These are phyloP conservation scores for Mortierella sp. DNA, from an alignment of 371 early-diverging fungal genomes.

Conservation along the genomic window DNA sequence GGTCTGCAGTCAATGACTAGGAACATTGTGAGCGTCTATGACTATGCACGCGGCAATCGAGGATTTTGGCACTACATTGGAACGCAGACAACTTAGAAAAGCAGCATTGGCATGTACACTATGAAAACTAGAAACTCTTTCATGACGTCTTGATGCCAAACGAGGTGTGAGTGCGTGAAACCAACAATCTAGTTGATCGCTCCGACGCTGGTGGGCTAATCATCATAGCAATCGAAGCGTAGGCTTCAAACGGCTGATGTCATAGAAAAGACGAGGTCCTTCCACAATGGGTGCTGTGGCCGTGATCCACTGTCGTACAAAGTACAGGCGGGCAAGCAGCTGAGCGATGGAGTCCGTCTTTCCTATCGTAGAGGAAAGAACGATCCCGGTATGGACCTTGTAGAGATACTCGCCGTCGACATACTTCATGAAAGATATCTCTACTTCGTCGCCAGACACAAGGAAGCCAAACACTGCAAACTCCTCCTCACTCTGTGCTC, in stretches of 20 bases:
- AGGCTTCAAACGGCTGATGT: neutral
- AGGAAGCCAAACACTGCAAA: constrained; percentile 15
- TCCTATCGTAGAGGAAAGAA: constrained; percentile 2
- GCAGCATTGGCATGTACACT: too few species aligned
- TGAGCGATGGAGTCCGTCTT: constrained; percentile 3
- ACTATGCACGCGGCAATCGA: constrained; percentile 85
- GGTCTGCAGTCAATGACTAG: constrained; percentile 81
- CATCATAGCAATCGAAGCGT: too few species aligned
- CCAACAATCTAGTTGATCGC: too few species aligned
- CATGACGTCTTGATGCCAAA: too few species aligned
- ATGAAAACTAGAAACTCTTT: too few species aligned
- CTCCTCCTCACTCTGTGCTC: constrained; percentile 5
- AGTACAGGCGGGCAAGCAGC: neutral
- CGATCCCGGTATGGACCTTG: neutral
- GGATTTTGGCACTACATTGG: constrained; percentile 82
- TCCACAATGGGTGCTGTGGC: neutral
- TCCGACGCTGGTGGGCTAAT: too few species aligned
- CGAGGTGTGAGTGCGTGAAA: too few species aligned
- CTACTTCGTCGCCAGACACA: neutral
- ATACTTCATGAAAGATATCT: constrained; percentile 4
- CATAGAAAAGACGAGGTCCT: constrained; percentile 3
- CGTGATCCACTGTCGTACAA: constrained; percentile 5
- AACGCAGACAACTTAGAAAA: constrained; percentile 20
- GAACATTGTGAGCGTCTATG: constrained; percentile 76
- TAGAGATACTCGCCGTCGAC: constrained; percentile 6